A percentile compares a stretch with the other conserved stretches of the same genome.
Evolutionary conservation across 768 basidiomycete species (phyloP).

Genomic region (Calvatia gigantea): DNA sequence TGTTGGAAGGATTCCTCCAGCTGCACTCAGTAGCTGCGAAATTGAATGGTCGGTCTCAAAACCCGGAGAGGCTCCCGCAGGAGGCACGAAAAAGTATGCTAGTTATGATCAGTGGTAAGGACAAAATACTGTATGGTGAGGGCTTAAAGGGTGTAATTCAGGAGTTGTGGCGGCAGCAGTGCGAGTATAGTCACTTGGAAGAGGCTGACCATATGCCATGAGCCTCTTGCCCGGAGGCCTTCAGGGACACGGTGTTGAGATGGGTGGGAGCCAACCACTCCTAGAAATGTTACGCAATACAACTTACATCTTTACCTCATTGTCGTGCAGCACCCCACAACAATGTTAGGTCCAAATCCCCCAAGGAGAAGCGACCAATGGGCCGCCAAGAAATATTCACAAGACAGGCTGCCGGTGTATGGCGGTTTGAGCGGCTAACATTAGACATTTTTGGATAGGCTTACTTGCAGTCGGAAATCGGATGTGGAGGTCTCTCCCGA

Average conservation of each 20-base stretch:
- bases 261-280: slow-evolving; percentile 15
- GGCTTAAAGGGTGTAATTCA: slow-evolving; percentile 20
- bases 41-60: slow-evolving; percentile 23
- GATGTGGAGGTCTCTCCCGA: no score
- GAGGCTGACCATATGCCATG: slow-evolving; percentile 28
- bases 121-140: slow-evolving; percentile 20
- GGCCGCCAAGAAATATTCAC: no score
- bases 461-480: no score
- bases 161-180: slow-evolving; percentile 22
- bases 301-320: no score
- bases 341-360: no score
- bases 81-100: slow-evolving; percentile 23
- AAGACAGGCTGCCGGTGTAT: no score
- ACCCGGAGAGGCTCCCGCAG: slow-evolving; percentile 18
- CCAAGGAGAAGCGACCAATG: no score
- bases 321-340: no score
- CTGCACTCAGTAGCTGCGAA: slow-evolving; percentile 20
- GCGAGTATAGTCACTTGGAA: slow-evolving; percentile 18
- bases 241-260: slow-evolving; percentile 19
- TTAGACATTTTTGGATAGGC: no score
- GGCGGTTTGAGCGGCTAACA: no score
- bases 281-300: no score
- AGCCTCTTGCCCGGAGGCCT: slow-evolving; percentile 20
- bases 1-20: slow-evolving; percentile 22
- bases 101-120: slow-evolving; percentile 22